Evolutionary conservation across 306 rosid genomes (phyloP).

Genomic region (Castanea mollissima): DNA sequence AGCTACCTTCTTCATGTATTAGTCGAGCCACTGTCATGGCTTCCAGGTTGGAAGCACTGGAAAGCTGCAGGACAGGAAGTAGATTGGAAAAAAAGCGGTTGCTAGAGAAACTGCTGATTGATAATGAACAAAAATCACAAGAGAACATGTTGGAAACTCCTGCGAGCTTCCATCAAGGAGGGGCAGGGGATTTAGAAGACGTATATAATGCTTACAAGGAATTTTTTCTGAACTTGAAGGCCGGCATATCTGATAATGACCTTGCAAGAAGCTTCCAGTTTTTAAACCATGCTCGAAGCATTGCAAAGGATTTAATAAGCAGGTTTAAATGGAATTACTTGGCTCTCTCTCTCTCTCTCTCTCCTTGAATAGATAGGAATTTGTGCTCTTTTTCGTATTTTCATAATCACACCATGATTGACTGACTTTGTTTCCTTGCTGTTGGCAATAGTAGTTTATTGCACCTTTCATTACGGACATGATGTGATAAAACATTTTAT

Average conservation of each 20-base stretch:
- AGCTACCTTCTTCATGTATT: constrained; percentile 73
- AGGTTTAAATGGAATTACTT: constrained; percentile 23
- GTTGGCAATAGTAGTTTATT: background rate
- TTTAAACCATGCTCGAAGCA: constrained; percentile 56
- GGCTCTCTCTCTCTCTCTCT: background rate
- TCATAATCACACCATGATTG: background rate
- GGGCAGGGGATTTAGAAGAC: constrained; percentile 22
- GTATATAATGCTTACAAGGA: constrained; percentile 33
- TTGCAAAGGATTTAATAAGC: constrained; percentile 50
- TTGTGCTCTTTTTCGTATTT: background rate
- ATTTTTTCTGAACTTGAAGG: constrained; percentile 51
- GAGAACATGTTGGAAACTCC: constrained; percentile 22
- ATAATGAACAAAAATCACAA: constrained; percentile 32
- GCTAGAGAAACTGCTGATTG: constrained; percentile 19
- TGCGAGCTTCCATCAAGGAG: background rate
- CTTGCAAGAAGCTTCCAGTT: constrained; percentile 37
- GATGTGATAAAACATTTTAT: background rate
- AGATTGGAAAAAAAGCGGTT: constrained; percentile 30
- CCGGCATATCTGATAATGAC: constrained; percentile 40
- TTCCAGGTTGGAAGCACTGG: constrained; percentile 61
- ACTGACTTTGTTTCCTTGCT: background rate
- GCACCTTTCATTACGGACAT: background rate
- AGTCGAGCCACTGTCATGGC: constrained; percentile 75
- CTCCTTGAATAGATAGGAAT: background rate
- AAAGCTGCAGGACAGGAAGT: constrained; percentile 42